phyloP scores from a whole-genome alignment of 495 filamentous ascomycete species.

The Bacidia rubella region DNA sequence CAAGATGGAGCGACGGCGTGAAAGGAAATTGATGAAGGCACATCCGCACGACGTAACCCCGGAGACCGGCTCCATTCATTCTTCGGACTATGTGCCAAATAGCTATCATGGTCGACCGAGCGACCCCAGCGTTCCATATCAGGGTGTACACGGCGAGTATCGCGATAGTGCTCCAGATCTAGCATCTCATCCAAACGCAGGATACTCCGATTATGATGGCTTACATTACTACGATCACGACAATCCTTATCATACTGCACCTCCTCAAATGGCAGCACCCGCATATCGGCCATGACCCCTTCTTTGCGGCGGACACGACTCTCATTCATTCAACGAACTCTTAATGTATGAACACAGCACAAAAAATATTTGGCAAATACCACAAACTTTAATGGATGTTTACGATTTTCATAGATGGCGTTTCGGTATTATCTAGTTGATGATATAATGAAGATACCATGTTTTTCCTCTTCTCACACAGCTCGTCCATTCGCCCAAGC shows the following conservation, averaged over 20 bases:
- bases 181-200: neutral
- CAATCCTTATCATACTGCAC: conserved; percentile 13
- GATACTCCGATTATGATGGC: conserved; percentile 5
- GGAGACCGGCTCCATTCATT: neutral
- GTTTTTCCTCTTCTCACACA: neutral
- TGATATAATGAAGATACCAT: neutral
- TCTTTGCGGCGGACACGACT: neutral
- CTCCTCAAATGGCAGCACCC: neutral
- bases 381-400: neutral
- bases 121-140: neutral
- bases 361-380: too few relatives aligned
- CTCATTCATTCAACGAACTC: too few relatives aligned
- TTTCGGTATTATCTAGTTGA: neutral
- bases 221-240: conserved; percentile 15
- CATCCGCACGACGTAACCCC: neutral
- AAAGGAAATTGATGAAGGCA: conserved; percentile 15
- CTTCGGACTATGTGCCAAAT: neutral
- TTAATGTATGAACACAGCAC: too few relatives aligned
- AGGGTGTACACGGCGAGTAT: neutral
- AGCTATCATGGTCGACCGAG: neutral
- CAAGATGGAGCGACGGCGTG: conserved; percentile 30
- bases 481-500: neutral
- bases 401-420: neutral
- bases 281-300: neutral
- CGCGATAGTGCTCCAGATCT: neutral